These are phyloP conservation scores for Peronospora farinosa DNA, from an alignment of 352 stramenopile genomes.

Conservation along the genomic window DNA sequence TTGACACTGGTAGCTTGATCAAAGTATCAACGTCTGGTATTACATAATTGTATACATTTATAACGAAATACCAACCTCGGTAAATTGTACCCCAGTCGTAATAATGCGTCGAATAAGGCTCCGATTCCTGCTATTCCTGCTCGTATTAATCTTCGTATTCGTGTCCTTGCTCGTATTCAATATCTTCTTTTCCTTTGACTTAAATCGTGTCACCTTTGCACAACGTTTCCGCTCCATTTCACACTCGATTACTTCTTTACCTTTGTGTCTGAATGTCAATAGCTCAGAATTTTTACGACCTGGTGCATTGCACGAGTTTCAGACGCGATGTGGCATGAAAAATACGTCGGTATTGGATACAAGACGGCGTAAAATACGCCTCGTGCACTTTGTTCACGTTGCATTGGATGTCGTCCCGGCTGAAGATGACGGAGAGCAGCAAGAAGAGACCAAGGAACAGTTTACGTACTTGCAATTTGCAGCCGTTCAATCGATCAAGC, in stretches of 20 bases:
- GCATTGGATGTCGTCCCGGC: slow-evolving; percentile 20
- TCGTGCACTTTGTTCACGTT: slow-evolving; percentile 38
- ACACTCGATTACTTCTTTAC: not conserved
- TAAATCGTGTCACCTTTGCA: not conserved
- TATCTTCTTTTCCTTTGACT: slow-evolving; percentile 31
- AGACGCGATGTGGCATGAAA: slow-evolving; percentile 3
- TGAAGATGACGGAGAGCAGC: slow-evolving; percentile 1
- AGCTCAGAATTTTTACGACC: slow-evolving; percentile 16
- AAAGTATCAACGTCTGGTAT: no score
- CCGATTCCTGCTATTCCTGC: slow-evolving; percentile 21
- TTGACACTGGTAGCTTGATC: no score
- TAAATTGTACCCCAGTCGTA: not conserved
- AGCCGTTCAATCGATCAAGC: slow-evolving; percentile 28
- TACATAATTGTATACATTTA: not conserved
- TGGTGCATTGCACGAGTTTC: not conserved
- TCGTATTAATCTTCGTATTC: slow-evolving; percentile 28
- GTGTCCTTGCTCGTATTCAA: slow-evolving; percentile 20
- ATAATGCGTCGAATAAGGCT: slow-evolving; percentile 2
- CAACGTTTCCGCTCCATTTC: slow-evolving; percentile 1
- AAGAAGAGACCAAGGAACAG: slow-evolving; percentile 10
- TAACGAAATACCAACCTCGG: no score
- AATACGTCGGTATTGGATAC: not conserved
- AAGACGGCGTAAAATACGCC: slow-evolving; percentile 2
- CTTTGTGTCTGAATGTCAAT: slow-evolving; percentile 21
- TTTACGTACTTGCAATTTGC: slow-evolving; percentile 41